Evolutionary conservation across 257 asterid genomes (phyloP).

Genomic region (Solanum rostratum): DNA sequence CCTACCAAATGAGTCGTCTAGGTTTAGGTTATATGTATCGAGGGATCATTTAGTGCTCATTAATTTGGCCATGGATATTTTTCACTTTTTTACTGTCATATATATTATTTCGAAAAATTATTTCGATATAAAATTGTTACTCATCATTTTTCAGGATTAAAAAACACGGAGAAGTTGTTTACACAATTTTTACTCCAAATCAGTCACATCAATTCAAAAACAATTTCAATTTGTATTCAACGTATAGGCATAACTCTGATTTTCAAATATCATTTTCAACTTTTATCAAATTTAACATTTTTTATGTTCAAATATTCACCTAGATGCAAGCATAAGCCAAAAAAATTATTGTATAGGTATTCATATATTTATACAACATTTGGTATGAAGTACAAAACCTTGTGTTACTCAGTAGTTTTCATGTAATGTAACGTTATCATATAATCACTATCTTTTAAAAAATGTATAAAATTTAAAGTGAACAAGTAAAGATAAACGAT

Average conservation of each 20-base stretch:
- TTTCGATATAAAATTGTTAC: background rate
- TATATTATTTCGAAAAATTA: background rate
- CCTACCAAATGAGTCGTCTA: too few species aligned
- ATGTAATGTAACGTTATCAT: background rate
- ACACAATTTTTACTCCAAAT: background rate
- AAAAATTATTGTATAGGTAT: background rate
- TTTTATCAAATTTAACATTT: background rate
- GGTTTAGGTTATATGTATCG: background rate
- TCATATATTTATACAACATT: background rate
- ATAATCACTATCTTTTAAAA: background rate
- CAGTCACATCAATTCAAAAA: background rate
- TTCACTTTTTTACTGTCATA: background rate
- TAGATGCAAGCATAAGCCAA: background rate
- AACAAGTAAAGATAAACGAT: background rate
- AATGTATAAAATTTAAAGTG: rapidly evolving
- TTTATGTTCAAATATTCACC: background rate
- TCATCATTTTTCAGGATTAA: background rate
- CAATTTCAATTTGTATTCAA: background rate
- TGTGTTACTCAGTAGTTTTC: background rate
- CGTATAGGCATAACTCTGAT: background rate
- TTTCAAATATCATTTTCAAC: background rate
- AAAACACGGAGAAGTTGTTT: background rate
- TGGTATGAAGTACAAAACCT: background rate
- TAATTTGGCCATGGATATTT: background rate
- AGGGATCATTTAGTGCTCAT: background rate